Conservation (phyloP, 805 yeast species). For the Ogataea chonburiensis region DNA sequence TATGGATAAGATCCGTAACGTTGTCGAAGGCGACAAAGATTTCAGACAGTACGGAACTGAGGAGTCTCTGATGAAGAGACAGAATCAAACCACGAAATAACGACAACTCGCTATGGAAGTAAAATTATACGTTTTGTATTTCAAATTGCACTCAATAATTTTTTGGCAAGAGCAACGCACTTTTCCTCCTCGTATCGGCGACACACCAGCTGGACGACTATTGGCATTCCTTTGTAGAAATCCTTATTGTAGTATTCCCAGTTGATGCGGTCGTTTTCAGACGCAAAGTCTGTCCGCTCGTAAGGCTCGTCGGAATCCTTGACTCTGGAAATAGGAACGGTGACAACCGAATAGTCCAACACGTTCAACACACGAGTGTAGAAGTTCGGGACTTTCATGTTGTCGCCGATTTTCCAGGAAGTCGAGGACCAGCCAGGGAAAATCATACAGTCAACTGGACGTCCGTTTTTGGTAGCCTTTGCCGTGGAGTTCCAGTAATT, state of each 20-base stretch:
- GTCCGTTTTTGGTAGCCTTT: slow-evolving; percentile 34
- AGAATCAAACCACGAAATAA: slow-evolving; percentile 17
- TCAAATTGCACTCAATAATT: slow-evolving; percentile 3
- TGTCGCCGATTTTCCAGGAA: slow-evolving; percentile 43
- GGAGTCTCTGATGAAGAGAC: slow-evolving; percentile 32
- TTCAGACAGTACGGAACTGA: slow-evolving; percentile 69
- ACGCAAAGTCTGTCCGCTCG: slow-evolving; percentile 29
- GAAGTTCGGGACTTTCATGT: slow-evolving; percentile 39
- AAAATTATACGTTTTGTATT: background rate
- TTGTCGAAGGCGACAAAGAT: slow-evolving; percentile 78
- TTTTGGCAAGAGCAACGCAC: slow-evolving; percentile 40
- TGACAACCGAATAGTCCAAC: slow-evolving; percentile 47
- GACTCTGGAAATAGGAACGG: slow-evolving; percentile 45
- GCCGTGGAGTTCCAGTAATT: slow-evolving; percentile 38
- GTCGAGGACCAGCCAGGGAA: slow-evolving; percentile 45
- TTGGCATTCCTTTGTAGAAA: slow-evolving; percentile 50
- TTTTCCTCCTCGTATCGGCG: slow-evolving; percentile 60
- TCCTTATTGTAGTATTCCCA: slow-evolving; percentile 47
- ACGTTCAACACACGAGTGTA: slow-evolving; percentile 58
- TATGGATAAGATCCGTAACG: slow-evolving; percentile 76
- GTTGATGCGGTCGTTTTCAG: slow-evolving; percentile 36
- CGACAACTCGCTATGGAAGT: slow-evolving; percentile 2
- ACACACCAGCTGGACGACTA: slow-evolving; percentile 54
- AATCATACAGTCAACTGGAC: slow-evolving; percentile 48
- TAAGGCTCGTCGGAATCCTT: slow-evolving; percentile 37